phyloP scores from a whole-genome alignment of 2,329 filamentous ascomycete species.

The Fusarium armeniacum region DNA sequence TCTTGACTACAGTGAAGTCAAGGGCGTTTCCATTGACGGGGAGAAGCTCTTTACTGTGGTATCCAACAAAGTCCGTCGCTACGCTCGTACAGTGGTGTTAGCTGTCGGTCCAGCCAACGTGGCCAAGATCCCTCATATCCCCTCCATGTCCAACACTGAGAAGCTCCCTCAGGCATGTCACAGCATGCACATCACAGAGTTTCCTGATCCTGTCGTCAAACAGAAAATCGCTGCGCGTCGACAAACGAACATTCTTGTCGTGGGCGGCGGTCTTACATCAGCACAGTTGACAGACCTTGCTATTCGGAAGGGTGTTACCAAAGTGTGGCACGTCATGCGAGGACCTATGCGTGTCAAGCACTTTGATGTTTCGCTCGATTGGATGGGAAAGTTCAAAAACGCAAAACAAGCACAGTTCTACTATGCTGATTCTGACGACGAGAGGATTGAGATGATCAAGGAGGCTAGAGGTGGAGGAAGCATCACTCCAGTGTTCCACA shows the following conservation, averaged over 20 bases:
- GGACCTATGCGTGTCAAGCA: slow-evolving; percentile 73
- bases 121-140: slow-evolving; percentile 62
- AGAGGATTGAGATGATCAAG: slow-evolving; percentile 75
- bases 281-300: slow-evolving; percentile 79
- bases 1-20: slow-evolving; percentile 69
- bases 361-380: slow-evolving; percentile 81
- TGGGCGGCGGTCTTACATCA: slow-evolving; percentile 82
- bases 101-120: slow-evolving; percentile 78
- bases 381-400: slow-evolving; percentile 88
- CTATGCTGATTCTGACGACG: slow-evolving; percentile 78
- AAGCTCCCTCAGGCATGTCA: slow-evolving; percentile 67
- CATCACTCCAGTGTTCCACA: slow-evolving; percentile 77
- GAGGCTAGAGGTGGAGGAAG: slow-evolving; percentile 81
- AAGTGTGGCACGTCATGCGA: slow-evolving; percentile 79
- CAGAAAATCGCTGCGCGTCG: slow-evolving; percentile 64
- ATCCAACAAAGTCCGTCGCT: slow-evolving; percentile 67
- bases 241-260: slow-evolving; percentile 75
- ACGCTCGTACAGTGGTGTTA: slow-evolving; percentile 74
- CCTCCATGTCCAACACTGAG: slow-evolving; percentile 50
- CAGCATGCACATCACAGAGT: slow-evolving; percentile 72
- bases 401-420: slow-evolving; percentile 82
- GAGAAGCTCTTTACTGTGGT: slow-evolving; percentile 75
- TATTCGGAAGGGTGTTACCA: slow-evolving; percentile 73
- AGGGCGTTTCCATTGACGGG: slow-evolving; percentile 59
- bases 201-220: slow-evolving; percentile 68